Conservation (phyloP, 2,329 filamentous ascomycete species). For the Colletotrichum sp. region DNA sequence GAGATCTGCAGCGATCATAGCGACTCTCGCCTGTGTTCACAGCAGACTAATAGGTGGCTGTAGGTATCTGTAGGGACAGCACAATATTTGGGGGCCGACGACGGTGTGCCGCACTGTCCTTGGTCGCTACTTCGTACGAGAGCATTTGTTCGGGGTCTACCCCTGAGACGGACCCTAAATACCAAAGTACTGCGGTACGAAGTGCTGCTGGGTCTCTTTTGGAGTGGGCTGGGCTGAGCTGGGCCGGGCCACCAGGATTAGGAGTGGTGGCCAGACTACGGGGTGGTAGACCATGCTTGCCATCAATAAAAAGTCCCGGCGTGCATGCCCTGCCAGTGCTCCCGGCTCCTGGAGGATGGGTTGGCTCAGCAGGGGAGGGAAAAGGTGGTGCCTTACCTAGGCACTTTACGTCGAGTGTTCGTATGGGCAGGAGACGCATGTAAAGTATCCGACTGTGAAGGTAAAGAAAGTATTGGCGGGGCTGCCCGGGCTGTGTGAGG, state of each 20-base stretch:
- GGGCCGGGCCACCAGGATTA: not conserved
- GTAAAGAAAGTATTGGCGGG: not conserved
- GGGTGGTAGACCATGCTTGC: not conserved
- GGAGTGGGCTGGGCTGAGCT: not conserved
- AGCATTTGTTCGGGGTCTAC: not conserved
- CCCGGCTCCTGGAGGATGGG: not conserved
- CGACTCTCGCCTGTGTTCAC: not conserved
- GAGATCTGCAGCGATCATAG: not conserved
- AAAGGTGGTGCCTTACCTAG: not conserved
- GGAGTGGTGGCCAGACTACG: not conserved
- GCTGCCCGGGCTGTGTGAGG: not conserved
- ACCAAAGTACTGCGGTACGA: not conserved
- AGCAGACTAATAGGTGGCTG: not conserved
- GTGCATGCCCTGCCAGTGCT: not conserved
- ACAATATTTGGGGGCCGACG: not conserved
- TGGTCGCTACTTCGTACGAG: too few species aligned
- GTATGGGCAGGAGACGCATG: not conserved
- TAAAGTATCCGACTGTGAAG: not conserved
- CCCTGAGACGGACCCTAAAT: not conserved
- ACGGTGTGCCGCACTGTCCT: not conserved
- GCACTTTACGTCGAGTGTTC: not conserved
- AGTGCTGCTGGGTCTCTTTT: not conserved
- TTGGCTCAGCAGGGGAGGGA: not conserved
- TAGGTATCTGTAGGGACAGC: not conserved
- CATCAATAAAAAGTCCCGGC: not conserved